A percentile compares a stretch with the other conserved stretches of the same genome.
Evolutionary conservation across 2,329 filamentous ascomycete species (phyloP).

Genomic region (Scedosporium dehoogii): DNA sequence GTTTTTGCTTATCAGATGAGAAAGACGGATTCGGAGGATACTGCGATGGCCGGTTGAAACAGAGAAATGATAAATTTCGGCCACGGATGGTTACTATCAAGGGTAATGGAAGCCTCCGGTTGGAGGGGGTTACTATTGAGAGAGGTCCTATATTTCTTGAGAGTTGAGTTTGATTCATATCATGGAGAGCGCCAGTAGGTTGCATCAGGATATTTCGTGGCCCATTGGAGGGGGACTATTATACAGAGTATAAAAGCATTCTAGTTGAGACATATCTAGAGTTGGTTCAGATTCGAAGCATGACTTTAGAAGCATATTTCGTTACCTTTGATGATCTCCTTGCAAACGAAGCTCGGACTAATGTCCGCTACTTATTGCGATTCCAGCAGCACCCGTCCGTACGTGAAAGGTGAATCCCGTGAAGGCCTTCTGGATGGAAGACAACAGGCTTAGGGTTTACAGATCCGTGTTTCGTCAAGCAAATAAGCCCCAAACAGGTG

Average conservation of each 20-base stretch:
- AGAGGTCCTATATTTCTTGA: no score
- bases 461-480: conserved; percentile 53
- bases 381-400: conserved; percentile 39
- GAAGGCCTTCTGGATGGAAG: background rate
- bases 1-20: conserved; percentile 53
- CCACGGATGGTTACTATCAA: no score
- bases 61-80: background rate
- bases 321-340: conserved; percentile 44
- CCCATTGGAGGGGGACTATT: no score
- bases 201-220: no score
- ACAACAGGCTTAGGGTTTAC: background rate
- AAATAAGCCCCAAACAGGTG: conserved; percentile 42
- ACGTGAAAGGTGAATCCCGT: background rate
- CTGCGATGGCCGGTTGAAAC: background rate
- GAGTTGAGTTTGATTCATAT: no score
- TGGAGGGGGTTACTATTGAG: background rate
- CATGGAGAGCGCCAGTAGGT: no score
- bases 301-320: background rate
- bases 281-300: no score
- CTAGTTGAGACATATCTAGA: no score
- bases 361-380: conserved; percentile 45
- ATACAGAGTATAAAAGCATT: no score
- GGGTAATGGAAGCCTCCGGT: background rate
- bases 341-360: conserved; percentile 37
- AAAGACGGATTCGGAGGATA: conserved; percentile 16